A percentile compares a stretch with the other conserved stretches of the same genome.
Evolutionary conservation across 2,329 filamentous ascomycete species (phyloP).

Genomic region (Microascus cirrosus): DNA sequence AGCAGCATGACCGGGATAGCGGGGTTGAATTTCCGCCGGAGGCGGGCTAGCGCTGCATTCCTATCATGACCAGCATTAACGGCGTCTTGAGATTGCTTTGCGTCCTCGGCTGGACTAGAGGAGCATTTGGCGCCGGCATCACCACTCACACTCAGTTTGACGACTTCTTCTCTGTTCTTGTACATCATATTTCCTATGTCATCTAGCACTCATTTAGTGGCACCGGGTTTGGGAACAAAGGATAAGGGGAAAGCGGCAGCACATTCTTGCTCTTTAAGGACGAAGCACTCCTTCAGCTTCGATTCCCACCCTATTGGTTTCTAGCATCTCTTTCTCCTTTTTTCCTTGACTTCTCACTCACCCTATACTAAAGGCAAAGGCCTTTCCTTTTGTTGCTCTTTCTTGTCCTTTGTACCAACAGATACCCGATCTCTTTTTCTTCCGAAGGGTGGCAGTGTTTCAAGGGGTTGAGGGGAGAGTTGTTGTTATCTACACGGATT

Average conservation of each 20-base stretch:
- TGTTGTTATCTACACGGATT: neutral
- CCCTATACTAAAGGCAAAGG: neutral
- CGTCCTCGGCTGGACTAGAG: neutral
- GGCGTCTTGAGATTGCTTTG: conserved; percentile 5
- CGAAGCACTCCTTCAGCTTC: neutral
- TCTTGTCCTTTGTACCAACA: conserved; percentile 4
- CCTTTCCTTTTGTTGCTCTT: conserved; percentile 1
- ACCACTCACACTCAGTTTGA: neutral
- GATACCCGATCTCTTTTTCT: conserved; percentile 1
- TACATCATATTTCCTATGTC: neutral
- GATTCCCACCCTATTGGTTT: neutral
- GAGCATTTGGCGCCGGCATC: neutral
- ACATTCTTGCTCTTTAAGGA: neutral
- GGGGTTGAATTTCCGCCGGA: conserved; percentile 33
- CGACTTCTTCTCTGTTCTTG: neutral
- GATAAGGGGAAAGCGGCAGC: neutral
- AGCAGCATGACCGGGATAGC: conserved; percentile 37
- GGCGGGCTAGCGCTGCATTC: conserved; percentile 10
- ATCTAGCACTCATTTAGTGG: neutral
- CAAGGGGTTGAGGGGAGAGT: neutral
- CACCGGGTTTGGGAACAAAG: neutral
- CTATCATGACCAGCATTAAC: conserved; percentile 7
- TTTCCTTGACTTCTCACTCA: neutral
- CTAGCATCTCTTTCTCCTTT: neutral
- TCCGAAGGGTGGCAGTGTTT: neutral